phyloP scores from a whole-genome alignment of 345 rosid genomes.

The Camelina laxa region DNA sequence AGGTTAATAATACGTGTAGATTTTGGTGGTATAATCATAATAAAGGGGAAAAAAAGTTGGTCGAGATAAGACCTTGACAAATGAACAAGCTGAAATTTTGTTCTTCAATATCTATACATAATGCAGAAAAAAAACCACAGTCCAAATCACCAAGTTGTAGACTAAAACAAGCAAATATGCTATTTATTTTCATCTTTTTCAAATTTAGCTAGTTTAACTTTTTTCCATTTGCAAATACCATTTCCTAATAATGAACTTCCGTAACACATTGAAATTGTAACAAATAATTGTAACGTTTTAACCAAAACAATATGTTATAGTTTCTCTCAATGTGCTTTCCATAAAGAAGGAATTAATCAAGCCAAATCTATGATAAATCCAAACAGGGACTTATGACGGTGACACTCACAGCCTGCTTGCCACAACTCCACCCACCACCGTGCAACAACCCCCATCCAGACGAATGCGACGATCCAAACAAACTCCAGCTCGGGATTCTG shows the following conservation, averaged over 20 bases:
- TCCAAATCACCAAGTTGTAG: slow-evolving; percentile 13
- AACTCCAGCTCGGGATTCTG: slow-evolving; percentile 54
- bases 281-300: background rate
- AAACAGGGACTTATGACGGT: slow-evolving; percentile 72
- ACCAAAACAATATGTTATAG: background rate
- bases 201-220: background rate
- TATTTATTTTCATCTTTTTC: background rate
- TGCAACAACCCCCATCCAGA: slow-evolving; percentile 42
- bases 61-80: background rate
- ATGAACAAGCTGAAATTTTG: background rate
- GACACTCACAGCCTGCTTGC: slow-evolving; percentile 78
- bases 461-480: slow-evolving; percentile 47
- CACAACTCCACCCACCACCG: slow-evolving; percentile 62
- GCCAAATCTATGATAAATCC: slow-evolving; percentile 12
- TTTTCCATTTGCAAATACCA: background rate
- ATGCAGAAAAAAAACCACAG: slow-evolving; percentile 5
- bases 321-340: background rate
- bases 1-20: background rate
- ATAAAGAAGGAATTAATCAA: slow-evolving; percentile 18
- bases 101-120: background rate
- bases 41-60: background rate
- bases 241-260: slow-evolving; percentile 23
- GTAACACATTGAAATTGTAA: slow-evolving; percentile 18
- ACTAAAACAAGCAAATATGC: slow-evolving; percentile 20
- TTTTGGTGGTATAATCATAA: slow-evolving; percentile 14